phyloP scores from a whole-genome alignment of 1,284 basidiomycete genomes.

The Taiwanofungus camphoratus region DNA sequence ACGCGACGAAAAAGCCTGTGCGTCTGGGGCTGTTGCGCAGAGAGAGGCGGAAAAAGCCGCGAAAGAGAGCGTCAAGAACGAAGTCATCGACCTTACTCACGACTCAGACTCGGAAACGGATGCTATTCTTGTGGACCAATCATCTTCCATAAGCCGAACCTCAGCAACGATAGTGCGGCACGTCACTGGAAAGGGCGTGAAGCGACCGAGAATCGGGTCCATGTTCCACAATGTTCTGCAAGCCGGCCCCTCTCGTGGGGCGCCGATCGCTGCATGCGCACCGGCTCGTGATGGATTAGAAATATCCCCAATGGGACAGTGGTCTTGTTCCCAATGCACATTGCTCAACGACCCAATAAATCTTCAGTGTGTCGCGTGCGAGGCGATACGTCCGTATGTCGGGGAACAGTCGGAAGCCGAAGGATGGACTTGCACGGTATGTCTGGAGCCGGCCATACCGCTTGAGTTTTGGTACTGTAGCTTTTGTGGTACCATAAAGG shows the following conservation, averaged over 20 bases:
- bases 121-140: conserved; percentile 9
- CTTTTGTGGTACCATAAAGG: conserved; percentile 66
- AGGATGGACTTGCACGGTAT: conserved; percentile 68
- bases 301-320: conserved; percentile 31
- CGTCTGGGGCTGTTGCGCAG: conserved; percentile 50
- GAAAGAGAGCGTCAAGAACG: conserved; percentile 54
- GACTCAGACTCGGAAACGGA: conserved; percentile 33
- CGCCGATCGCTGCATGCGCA: no score
- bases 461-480: conserved; percentile 71
- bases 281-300: no score
- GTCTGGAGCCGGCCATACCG: conserved; percentile 56
- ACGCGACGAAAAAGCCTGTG: conserved; percentile 69
- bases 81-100: conserved; percentile 57
- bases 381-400: conserved; percentile 39
- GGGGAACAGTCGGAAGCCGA: conserved; percentile 20
- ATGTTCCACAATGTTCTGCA: no score
- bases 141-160: neutral
- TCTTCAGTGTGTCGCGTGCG: conserved; percentile 62
- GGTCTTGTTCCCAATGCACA: conserved; percentile 72
- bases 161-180: neutral
- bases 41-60: conserved; percentile 69
- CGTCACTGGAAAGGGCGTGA: neutral
- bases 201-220: no score
- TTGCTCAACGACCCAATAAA: conserved; percentile 50
- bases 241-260: no score